Percentiles rank a stretch among this genome's conserved stretches.
These are phyloP conservation scores for Fusarium acutatum DNA, from an alignment of 2,329 filamentous ascomycete species.

Conservation along the genomic window DNA sequence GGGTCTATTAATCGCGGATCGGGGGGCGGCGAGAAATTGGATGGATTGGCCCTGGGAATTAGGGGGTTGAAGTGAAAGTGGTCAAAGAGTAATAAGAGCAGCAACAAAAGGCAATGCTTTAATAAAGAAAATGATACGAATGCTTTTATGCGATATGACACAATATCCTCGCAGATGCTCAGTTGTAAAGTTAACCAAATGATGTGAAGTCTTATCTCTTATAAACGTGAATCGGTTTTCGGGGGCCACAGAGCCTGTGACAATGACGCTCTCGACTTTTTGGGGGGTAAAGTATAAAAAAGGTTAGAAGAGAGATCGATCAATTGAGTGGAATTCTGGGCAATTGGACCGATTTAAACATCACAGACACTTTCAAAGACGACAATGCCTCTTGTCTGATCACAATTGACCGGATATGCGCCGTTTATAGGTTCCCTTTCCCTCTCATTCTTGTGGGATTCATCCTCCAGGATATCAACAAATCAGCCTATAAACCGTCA, in stretches of 20 bases:
- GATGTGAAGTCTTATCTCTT: not conserved
- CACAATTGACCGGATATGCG: slow-evolving; percentile 28
- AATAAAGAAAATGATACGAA: not conserved
- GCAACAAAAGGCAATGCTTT: not conserved
- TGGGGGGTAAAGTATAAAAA: not conserved
- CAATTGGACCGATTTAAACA: slow-evolving; percentile 12
- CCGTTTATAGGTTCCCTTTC: slow-evolving; percentile 25
- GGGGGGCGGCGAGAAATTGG: slow-evolving; percentile 36
- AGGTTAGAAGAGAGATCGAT: not conserved
- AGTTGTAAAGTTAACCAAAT: not conserved
- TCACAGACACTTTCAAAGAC: not conserved
- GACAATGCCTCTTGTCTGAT: not conserved
- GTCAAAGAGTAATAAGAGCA: slow-evolving; percentile 3
- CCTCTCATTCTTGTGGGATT: slow-evolving; percentile 9
- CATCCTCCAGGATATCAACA: not conserved
- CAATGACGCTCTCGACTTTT: slow-evolving; percentile 31
- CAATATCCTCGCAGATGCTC: not conserved
- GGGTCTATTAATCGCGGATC: slow-evolving; percentile 29
- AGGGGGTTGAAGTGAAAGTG: not conserved
- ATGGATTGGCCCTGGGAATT: slow-evolving; percentile 20
- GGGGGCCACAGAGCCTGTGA: slow-evolving; percentile 29
- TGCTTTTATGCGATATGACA: not conserved
- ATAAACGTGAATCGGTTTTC: slow-evolving; percentile 9
- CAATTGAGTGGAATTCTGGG: slow-evolving; percentile 4
- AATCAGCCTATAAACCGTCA: slow-evolving; percentile 32